Percentiles rank a stretch among this genome's conserved stretches.
phyloP scores from a whole-genome alignment of 2,329 filamentous ascomycete genomes.

The Eurotiales sp. region DNA sequence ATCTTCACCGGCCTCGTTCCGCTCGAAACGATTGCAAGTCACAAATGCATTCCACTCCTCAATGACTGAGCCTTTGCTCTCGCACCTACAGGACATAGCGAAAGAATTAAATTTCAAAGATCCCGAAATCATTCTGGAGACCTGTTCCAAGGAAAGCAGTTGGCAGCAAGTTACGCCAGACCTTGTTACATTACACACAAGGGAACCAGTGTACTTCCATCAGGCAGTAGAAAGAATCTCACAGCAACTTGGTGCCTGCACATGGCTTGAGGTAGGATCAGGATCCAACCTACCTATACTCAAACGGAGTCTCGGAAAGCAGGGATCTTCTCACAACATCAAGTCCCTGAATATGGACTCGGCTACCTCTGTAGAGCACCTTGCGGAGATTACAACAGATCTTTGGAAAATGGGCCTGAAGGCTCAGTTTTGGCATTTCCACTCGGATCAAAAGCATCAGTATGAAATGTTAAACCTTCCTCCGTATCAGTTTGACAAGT shows the following conservation, averaged over 20 bases:
- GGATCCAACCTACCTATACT: background rate
- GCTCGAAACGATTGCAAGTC: background rate
- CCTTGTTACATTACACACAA: background rate
- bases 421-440: constrained; percentile 26
- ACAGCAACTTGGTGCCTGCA: background rate
- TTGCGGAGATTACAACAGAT: background rate
- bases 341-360: background rate
- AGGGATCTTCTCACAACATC: background rate
- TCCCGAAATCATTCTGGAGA: background rate
- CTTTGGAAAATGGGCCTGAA: background rate
- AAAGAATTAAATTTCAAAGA: background rate
- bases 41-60: background rate
- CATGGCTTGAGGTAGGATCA: background rate
- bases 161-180: background rate
- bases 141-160: background rate
- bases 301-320: background rate
- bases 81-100: background rate
- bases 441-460: constrained; percentile 18
- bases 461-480: constrained; percentile 24
- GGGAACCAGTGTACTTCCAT: background rate
- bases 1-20: background rate
- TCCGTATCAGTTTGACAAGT: constrained; percentile 34
- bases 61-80: background rate
- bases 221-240: background rate
- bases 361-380: background rate